Evolutionary conservation across 352 stramenopile genomes (phyloP).

Genomic region (Phytophthora hibernalis): DNA sequence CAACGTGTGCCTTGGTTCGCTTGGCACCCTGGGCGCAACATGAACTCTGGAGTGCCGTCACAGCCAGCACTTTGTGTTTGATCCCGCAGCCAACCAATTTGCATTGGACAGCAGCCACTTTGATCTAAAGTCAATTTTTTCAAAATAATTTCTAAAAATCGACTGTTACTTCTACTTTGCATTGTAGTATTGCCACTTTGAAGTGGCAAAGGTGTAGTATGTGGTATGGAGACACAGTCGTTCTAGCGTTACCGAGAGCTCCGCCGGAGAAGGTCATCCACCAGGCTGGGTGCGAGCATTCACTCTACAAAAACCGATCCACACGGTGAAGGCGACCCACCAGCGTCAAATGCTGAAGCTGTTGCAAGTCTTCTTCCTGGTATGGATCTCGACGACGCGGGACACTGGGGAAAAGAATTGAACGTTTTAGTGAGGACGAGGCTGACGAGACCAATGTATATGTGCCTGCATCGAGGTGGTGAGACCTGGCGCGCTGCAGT

Average conservation of each 20-base stretch:
- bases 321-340: background rate
- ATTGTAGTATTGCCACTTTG: too few relatives aligned
- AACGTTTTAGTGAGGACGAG: background rate
- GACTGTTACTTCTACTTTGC: too few relatives aligned
- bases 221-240: background rate
- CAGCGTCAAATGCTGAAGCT: background rate
- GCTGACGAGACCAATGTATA: background rate
- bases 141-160: too few relatives aligned
- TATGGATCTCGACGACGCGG: conserved; percentile 11
- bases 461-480: background rate
- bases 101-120: too few relatives aligned
- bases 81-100: too few relatives aligned
- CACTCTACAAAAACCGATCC: background rate
- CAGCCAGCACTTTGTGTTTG: too few relatives aligned
- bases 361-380: conserved; percentile 8
- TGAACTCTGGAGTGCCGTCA: too few relatives aligned
- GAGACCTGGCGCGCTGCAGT: conserved; percentile 22
- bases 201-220: too few relatives aligned
- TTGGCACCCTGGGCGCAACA: too few relatives aligned
- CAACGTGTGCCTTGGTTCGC: too few relatives aligned
- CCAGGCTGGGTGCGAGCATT: background rate
- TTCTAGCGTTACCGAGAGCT: background rate
- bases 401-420: background rate
- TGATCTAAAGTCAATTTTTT: too few relatives aligned
- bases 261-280: background rate